Evolutionary conservation across 192 early-diverging fungal species (phyloP), one percentile per base, ranked within the genome.

Genomic region (Phycomyces nitens): DNA sequence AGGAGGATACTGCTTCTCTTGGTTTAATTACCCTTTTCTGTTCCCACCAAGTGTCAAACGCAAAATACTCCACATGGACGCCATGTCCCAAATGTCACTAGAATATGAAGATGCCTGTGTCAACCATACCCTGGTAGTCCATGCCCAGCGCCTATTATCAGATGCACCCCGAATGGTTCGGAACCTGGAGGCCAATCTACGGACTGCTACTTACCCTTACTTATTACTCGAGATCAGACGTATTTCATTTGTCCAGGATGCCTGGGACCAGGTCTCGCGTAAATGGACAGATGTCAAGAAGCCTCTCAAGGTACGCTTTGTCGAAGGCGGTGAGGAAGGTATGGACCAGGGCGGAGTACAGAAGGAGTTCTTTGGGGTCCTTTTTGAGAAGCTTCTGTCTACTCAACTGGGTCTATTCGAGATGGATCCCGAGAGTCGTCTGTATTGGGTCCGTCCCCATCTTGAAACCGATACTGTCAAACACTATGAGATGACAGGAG

Each of bases 341-440:
- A 86, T 92, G 80, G 95, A 98, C 64, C 91, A 94, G 80, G 95
- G 95, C 60, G 96, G 96, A 27, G 93, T 98, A 16, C 94, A 95
- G 43, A 98, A 98, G 74, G 96, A 98, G 75, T 92, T 94, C 72
- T 94, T 95, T 68, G 88, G 92, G 47, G 81, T 88, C 20, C 60
- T 98, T 43, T 69, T 96, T 34, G 80, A 81, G 20, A 73, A 84
- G 64, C 78, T 96, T 29, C 70, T 98, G 68, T 78, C 88, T 52
- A 84, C 88, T 0, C 71, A 80, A n/a, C 80, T 83, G 66, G 92
- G 92, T 1, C 75, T 94, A 62, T 98, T 96, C 78, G 74, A 71
- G 21, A 54, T 77, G 27, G 74, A 84, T 51, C 60, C 72, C 4
- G 77, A 83, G n/a, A 90, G 87, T 1, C 82, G 84, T 34, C 73